These are phyloP conservation scores for Capsicum baccatum DNA, from an alignment of 257 asterid genomes.

Conservation along the genomic window DNA sequence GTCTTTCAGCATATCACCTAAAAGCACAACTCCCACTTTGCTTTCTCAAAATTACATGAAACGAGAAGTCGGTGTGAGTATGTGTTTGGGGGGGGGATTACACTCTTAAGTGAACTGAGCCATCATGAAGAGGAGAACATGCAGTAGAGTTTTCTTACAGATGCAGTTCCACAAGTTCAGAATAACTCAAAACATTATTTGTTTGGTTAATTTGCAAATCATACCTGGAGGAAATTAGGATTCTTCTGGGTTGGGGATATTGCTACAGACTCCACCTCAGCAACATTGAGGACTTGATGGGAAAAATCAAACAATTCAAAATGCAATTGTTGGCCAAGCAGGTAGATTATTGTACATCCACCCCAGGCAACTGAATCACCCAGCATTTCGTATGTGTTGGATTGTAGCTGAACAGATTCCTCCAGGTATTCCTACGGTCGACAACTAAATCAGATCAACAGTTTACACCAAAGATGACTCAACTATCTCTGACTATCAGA, in stretches of 20 bases:
- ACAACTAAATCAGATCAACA: slow-evolving; percentile 4
- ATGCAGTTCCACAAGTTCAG: slow-evolving; percentile 8
- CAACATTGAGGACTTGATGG: slow-evolving; percentile 93
- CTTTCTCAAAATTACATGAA: background rate
- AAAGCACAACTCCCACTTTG: background rate
- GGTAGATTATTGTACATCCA: slow-evolving; percentile 90
- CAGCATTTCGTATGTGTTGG: slow-evolving; percentile 68
- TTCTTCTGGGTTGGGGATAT: slow-evolving; percentile 57
- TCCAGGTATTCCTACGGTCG: slow-evolving; percentile 77
- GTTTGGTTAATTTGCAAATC: slow-evolving; percentile 16
- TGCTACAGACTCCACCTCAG: slow-evolving; percentile 85
- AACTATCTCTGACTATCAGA: slow-evolving; percentile 10
- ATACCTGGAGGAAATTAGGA: slow-evolving; percentile 63
- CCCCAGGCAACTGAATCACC: slow-evolving; percentile 99
- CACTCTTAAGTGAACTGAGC: background rate
- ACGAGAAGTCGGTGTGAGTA: background rate
- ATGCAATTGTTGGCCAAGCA: slow-evolving; percentile 95
- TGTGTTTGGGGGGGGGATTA: too few species aligned
- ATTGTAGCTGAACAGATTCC: slow-evolving; percentile 67
- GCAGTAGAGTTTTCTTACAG: slow-evolving; percentile 16
- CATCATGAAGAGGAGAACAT: slow-evolving; percentile 15
- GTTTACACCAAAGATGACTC: background rate
- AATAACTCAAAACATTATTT: slow-evolving; percentile 7
- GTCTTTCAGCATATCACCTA: background rate
- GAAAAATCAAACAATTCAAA: slow-evolving; percentile 94